phyloP scores from a whole-genome alignment of 345 rosid species.

The Pistacia integerrima region DNA sequence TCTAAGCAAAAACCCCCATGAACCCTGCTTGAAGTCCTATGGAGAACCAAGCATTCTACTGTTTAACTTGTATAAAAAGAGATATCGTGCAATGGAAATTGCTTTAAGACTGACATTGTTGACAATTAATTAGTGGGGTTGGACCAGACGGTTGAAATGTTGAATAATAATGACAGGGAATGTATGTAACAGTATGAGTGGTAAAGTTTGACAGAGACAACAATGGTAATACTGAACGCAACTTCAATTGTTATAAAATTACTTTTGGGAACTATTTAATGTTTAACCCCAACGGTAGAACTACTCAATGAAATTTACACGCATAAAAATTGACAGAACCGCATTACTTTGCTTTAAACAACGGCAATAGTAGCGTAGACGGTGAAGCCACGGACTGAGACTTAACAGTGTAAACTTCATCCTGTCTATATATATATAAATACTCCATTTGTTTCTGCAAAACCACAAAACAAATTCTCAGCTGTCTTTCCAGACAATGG shows the following conservation, averaged over 20 bases:
- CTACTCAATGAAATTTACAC: neutral
- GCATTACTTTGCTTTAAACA: conserved; percentile 29
- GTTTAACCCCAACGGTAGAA: too few relatives aligned
- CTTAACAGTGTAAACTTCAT: neutral
- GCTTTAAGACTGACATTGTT: neutral
- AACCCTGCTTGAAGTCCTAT: neutral
- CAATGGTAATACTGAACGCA: neutral
- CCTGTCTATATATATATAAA: conserved; percentile 28
- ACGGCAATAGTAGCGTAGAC: conserved; percentile 12
- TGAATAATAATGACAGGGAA: neutral
- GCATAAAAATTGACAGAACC: neutral
- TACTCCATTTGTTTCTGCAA: conserved; percentile 3
- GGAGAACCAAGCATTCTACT: neutral
- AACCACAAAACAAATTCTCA: conserved; percentile 17
- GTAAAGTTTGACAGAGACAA: neutral
- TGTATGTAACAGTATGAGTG: neutral
- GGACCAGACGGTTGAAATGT: neutral
- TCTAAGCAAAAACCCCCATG: neutral
- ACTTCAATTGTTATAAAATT: too few relatives aligned
- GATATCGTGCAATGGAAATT: too few relatives aligned
- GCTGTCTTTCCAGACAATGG: conserved; percentile 18
- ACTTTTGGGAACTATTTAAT: neutral
- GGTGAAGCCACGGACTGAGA: neutral
- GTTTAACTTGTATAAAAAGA: neutral
- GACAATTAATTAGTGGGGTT: neutral